Percentiles rank a stretch among this genome's conserved stretches.
Conservation (phyloP, 1,284 basidiomycete genomes). For the Tilletia caries region DNA sequence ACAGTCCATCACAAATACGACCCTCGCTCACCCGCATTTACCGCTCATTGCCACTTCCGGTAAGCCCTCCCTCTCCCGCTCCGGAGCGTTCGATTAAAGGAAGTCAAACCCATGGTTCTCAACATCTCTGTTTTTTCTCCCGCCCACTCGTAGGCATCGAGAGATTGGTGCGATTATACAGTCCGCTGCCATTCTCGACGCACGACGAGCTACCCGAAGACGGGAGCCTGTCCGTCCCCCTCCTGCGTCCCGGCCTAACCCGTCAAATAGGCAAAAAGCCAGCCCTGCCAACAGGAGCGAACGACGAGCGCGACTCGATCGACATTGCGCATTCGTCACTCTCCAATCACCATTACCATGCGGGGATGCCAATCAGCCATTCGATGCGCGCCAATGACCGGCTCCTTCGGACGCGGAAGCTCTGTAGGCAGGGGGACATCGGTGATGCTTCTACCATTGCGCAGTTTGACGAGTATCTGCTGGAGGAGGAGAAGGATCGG, state of each 20-base stretch:
- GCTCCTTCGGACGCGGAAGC: neutral
- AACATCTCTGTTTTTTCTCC: no score
- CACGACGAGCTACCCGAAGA: neutral
- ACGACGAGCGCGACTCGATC: neutral
- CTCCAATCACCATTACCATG: neutral
- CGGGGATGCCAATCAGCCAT: neutral
- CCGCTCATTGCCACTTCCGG: neutral
- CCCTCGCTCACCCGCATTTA: neutral
- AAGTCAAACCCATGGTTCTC: no score
- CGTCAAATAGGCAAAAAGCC: neutral
- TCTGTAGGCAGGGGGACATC: neutral
- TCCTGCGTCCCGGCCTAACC: neutral
- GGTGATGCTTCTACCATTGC: neutral
- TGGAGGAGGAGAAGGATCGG: neutral
- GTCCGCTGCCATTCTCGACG: neutral
- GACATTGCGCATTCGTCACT: neutral
- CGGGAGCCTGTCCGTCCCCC: neutral
- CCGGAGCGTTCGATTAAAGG: no score
- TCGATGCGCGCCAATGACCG: neutral
- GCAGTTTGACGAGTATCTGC: neutral
- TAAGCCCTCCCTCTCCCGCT: no score
- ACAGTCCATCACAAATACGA: conserved; percentile 3
- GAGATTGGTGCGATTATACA: neutral
- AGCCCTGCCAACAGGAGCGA: neutral
- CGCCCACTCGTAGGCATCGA: conserved; percentile 6